Base-by-base conservation (phyloP, 2,329 filamentous ascomycete genomes). In the Diaporthe australafricana region DNA sequence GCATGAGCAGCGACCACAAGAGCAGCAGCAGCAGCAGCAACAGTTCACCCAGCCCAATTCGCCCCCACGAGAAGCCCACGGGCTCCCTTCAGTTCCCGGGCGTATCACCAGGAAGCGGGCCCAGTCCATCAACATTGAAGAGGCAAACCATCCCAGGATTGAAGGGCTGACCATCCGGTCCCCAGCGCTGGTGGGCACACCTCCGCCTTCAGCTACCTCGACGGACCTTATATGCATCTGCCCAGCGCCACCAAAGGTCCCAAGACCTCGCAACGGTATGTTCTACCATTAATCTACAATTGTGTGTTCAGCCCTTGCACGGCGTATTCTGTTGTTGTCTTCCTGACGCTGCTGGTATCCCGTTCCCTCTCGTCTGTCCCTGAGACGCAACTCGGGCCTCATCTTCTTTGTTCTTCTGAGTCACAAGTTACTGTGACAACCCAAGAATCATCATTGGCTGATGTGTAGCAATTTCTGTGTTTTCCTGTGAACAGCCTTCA, bases 401-500 rank as follows among this genome's bases (percentile, higher is more conserved):
- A 42, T 47, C n/a, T 40, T 56, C 72, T 74, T 75, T 74, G 65
- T 74, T 48, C 63, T 30, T 50, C 48, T 72, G 65, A 68, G 60
- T 72, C 70, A 70, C 65, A 67, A 50, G 25, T 63, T 65, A 30
- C 50, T 65, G 57, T 65, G 42, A 40, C 42, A 42, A 70, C 42
- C 65, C 17, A 47, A 38, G 63, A 50, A 32, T 48, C 17, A 40
- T 67, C 25, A 67, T 67, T 67, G 47, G 68, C 57, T 70, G 57
- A 50, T 56, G 17, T 55, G 27, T 60, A 63, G 42, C 42, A 67
- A 47, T 47, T 22, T 73, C 71, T 27, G 35, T 35, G 25, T 65
- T 45, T 68, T 17, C 30, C 45, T 79, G 80, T 80, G 81, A 71
- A 70, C 66, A 99, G 96, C 96, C 65, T 99, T 99, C 84, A 99